phyloP scores from a whole-genome alignment of 805 yeast species.

The Yarrowia sp. region DNA sequence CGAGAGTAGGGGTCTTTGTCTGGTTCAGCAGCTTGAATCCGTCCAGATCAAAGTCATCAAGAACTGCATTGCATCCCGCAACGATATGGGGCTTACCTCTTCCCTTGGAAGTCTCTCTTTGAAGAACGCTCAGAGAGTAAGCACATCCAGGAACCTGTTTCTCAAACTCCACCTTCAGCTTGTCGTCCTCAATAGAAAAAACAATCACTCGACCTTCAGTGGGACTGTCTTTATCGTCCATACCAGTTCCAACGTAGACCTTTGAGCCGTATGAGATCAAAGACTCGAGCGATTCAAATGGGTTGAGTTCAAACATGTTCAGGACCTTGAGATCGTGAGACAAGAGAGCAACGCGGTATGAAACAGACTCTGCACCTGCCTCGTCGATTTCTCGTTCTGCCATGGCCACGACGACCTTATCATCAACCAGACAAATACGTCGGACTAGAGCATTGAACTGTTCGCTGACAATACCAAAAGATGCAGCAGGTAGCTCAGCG shows the following conservation, averaged over 20 bases:
- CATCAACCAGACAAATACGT: background rate
- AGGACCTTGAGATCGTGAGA: background rate
- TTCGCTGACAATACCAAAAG: background rate
- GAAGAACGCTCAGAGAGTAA: conserved; percentile 9
- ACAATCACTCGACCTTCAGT: conserved; percentile 4
- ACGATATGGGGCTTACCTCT: background rate
- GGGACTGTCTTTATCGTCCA: conserved; percentile 14
- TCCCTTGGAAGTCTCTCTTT: background rate
- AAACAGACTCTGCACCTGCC: background rate
- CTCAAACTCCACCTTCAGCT: background rate
- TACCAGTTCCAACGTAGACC: conserved; percentile 9
- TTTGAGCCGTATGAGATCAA: background rate
- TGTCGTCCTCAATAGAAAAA: background rate
- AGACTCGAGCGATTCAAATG: conserved; percentile 15
- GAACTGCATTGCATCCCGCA: background rate
- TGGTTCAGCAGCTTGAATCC: background rate
- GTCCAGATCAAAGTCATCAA: background rate
- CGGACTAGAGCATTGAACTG: conserved; percentile 19
- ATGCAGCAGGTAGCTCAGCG: background rate
- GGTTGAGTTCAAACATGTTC: conserved; percentile 1
- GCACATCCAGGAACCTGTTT: conserved; percentile 11
- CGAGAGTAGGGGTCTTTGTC: conserved; percentile 10
- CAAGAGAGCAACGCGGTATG: background rate
- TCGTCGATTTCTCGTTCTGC: conserved; percentile 11
- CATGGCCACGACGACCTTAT: conserved; percentile 11